Percentiles rank a stretch among this genome's conserved stretches.
phyloP scores from a whole-genome alignment of 192 early-diverging fungal genomes.

The Coemansia sp. region DNA sequence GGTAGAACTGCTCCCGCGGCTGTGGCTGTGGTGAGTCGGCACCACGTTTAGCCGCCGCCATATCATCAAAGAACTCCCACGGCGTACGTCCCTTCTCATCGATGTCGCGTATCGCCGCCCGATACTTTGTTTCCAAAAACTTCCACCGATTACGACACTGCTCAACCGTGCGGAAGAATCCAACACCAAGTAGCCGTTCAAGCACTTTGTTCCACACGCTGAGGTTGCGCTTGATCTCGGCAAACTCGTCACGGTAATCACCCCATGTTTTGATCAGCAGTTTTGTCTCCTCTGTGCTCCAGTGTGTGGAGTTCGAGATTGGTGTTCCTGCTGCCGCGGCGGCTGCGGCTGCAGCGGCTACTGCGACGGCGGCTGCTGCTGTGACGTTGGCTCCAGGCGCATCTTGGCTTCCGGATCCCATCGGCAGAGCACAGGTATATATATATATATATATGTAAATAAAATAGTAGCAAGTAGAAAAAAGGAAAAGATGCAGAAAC shows the following conservation, averaged over 20 bases:
- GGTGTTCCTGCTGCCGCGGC: conserved; percentile 25
- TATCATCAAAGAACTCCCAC: conserved; percentile 54
- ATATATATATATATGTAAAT: background rate
- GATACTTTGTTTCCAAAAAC: conserved; percentile 55
- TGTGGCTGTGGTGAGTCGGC: conserved; percentile 4
- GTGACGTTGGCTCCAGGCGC: conserved; percentile 8
- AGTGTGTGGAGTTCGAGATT: conserved; percentile 52
- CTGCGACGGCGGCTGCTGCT: conserved; percentile 19
- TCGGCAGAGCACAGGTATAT: background rate
- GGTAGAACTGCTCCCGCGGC: conserved; percentile 16
- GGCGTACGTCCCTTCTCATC: conserved; percentile 20
- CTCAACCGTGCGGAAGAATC: conserved; percentile 54
- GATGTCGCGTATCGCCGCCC: conserved; percentile 30
- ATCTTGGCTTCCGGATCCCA: background rate
- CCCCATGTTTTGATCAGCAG: conserved; percentile 51
- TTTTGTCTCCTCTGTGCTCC: conserved; percentile 45
- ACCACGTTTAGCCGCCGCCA: conserved; percentile 45
- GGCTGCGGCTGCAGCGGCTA: conserved; percentile 33
- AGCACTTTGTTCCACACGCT: conserved; percentile 56
- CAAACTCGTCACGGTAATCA: conserved; percentile 52
- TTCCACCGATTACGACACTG: conserved; percentile 57
- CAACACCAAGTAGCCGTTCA: conserved; percentile 43
- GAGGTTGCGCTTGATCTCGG: conserved; percentile 56
- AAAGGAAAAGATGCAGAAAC: too few species aligned
- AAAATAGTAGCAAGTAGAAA: background rate